Base-by-base conservation (phyloP, 2,329 filamentous ascomycete genomes). In the Eurotiales sp. region DNA sequence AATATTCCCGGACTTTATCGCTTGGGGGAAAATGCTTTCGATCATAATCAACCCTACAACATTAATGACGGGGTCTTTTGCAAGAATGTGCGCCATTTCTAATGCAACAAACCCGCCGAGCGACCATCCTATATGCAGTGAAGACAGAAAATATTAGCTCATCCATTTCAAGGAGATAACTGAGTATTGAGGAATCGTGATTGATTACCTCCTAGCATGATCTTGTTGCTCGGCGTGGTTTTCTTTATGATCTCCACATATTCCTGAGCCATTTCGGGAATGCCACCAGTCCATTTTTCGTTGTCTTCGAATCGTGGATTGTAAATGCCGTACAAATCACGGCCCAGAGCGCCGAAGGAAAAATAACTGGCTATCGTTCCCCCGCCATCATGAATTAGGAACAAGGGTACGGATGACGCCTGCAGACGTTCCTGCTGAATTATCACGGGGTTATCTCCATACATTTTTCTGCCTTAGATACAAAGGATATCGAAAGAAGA, bases 361-460 rank as follows among this genome's bases (percentile, higher is more conserved):
- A 80, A 74, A 62, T 84, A 84, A 57, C 73, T 74, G 59, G 80
- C 82, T 2, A 75, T 77, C 2, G 81, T 84, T 60, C 81, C 81
- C 56, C 81, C 80, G 56, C 81, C 81, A 55, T 84, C 81, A 64
- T 84, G 81, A 34, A 83, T 68, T 39, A 84, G 72, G 52, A 84
- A 68, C 42, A 82, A 67, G 2, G 81, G 80, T n/a, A n/a, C n/a
- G n/a, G n/a, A n/a, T n/a, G n/a, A n/a, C n/a, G n/a, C n/a, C n/a
- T n/a, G n/a, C n/a, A n/a, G n/a, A n/a, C n/a, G n/a, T n/a, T n/a
- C n/a, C n/a, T n/a, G n/a, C n/a, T n/a, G n/a, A n/a, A n/a, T n/a
- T n/a, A n/a, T n/a, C n/a, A n/a, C n/a, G n/a, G n/a, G n/a, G n/a
- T n/a, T n/a, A n/a, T n/a, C n/a, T n/a, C n/a, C n/a, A n/a, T n/a